phyloP scores from a whole-genome alignment of 371 early-diverging fungal genomes.

The Massospora cicadina region DNA sequence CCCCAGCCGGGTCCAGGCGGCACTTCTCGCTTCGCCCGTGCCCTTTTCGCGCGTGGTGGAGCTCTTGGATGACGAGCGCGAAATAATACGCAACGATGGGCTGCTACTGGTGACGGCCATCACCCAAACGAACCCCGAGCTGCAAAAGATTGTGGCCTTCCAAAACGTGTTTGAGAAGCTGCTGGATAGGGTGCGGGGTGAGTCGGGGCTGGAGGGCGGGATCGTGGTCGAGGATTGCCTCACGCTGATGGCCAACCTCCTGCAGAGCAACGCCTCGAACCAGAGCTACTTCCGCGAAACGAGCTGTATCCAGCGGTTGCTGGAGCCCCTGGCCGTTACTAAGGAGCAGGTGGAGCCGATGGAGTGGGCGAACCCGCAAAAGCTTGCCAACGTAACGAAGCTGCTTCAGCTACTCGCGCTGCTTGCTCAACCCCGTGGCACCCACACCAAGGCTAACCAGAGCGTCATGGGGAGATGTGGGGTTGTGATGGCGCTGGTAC shows the following conservation, averaged over 20 bases:
- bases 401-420: slow-evolving; percentile 74
- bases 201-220: slow-evolving; percentile 82
- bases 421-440: slow-evolving; percentile 67
- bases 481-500: slow-evolving; percentile 26
- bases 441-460: slow-evolving; percentile 69
- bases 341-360: slow-evolving; percentile 26
- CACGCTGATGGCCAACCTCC: slow-evolving; percentile 71
- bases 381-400: slow-evolving; percentile 58
- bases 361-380: slow-evolving; percentile 51
- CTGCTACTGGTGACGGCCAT: slow-evolving; percentile 71
- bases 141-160: slow-evolving; percentile 95
- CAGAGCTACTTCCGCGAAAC: slow-evolving; percentile 94
- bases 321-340: slow-evolving; percentile 26
- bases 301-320: slow-evolving; percentile 74
- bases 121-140: slow-evolving; percentile 77
- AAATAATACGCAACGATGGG: slow-evolving; percentile 91
- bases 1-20: slow-evolving; percentile 54
- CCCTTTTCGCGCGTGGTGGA: slow-evolving; percentile 86
- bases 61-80: slow-evolving; percentile 74
- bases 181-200: slow-evolving; percentile 68
- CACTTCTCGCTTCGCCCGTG: slow-evolving; percentile 70
- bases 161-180: slow-evolving; percentile 89
- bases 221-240: slow-evolving; percentile 93
- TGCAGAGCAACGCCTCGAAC: slow-evolving; percentile 86
- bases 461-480: slow-evolving; percentile 66